Evolutionary conservation across 2,329 filamentous ascomycete genomes (phyloP).

Genomic region (Podosphaera fusca): DNA sequence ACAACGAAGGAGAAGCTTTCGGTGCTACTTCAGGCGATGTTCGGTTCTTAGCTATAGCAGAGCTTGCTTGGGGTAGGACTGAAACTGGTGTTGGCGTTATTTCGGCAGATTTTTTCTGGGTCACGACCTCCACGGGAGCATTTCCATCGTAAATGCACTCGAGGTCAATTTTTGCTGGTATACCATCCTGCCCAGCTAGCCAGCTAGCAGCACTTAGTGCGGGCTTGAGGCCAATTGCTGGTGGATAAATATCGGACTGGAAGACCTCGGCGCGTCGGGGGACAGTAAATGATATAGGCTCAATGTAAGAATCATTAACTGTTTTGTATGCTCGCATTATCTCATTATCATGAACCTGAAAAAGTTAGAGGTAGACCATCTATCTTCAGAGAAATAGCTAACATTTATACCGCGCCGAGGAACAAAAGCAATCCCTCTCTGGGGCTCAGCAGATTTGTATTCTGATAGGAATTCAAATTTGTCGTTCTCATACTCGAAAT

Average conservation of each 20-base stretch:
- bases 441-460: slow-evolving; percentile 89
- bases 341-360: slow-evolving; percentile 76
- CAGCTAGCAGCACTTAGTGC: slow-evolving; percentile 64
- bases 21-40: slow-evolving; percentile 26
- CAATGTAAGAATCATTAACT: slow-evolving; percentile 79
- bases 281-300: slow-evolving; percentile 94
- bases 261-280: slow-evolving; percentile 82
- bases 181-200: slow-evolving; percentile 60
- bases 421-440: slow-evolving; percentile 82
- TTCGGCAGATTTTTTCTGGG: slow-evolving; percentile 25
- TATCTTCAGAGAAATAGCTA: slow-evolving; percentile 13
- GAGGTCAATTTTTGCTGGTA: slow-evolving; percentile 82
- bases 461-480: slow-evolving; percentile 95
- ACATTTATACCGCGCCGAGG: slow-evolving; percentile 88
- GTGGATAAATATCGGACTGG: slow-evolving; percentile 92
- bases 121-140: slow-evolving; percentile 52
- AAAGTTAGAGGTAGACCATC: slow-evolving; percentile 6
- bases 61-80: slow-evolving; percentile 21
- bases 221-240: slow-evolving; percentile 56
- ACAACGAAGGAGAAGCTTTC: slow-evolving; percentile 39
- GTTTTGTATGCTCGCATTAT: slow-evolving; percentile 94
- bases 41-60: slow-evolving; percentile 23
- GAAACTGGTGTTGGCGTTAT: slow-evolving; percentile 29
- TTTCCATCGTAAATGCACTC: slow-evolving; percentile 77
- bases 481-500: slow-evolving; percentile 96